These are phyloP conservation scores for Achaetomium macrosporum DNA, from an alignment of 2,329 filamentous ascomycete genomes.

Conservation along the genomic window DNA sequence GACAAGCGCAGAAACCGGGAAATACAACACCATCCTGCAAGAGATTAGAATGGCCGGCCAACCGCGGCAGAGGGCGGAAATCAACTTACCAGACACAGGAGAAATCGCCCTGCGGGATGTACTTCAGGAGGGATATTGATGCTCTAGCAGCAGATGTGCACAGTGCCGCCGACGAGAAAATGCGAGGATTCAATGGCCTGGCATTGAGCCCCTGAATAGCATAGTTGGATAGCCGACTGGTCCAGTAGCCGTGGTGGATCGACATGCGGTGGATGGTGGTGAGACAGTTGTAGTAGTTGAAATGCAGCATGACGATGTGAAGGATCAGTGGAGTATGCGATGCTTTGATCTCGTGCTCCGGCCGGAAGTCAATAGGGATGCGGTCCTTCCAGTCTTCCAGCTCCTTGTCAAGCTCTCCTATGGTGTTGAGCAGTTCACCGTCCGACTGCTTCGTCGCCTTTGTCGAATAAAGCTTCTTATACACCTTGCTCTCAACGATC, in stretches of 20 bases:
- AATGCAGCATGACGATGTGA: constrained; percentile 89
- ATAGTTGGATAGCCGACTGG: constrained; percentile 86
- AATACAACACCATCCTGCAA: constrained; percentile 80
- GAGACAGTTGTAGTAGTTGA: constrained; percentile 95
- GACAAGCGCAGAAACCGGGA: constrained; percentile 89
- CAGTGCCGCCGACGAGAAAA: constrained; percentile 88
- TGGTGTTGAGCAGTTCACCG: constrained; percentile 88
- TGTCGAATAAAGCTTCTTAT: constrained; percentile 87
- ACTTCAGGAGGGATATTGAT: constrained; percentile 89
- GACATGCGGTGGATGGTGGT: constrained; percentile 99
- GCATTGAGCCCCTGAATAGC: constrained; percentile 92
- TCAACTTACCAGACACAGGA: constrained; percentile 81
- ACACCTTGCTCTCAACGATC: constrained; percentile 87
- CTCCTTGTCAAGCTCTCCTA: constrained; percentile 85
- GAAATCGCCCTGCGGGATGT: constrained; percentile 91
- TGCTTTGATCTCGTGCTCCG: constrained; percentile 91
- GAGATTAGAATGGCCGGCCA: constrained; percentile 16
- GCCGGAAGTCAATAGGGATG: constrained; percentile 93
- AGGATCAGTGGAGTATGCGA: constrained; percentile 89
- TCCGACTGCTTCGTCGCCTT: constrained; percentile 88
- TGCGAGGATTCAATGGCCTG: constrained; percentile 81
- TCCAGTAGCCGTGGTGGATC: constrained; percentile 97
- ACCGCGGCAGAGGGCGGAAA: neutral
- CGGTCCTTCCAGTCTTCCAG: constrained; percentile 94
- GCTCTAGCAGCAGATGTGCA: constrained; percentile 90